phyloP scores from a whole-genome alignment of 2,329 filamentous ascomycete species.

The Hymenoscyphus fructigenus region DNA sequence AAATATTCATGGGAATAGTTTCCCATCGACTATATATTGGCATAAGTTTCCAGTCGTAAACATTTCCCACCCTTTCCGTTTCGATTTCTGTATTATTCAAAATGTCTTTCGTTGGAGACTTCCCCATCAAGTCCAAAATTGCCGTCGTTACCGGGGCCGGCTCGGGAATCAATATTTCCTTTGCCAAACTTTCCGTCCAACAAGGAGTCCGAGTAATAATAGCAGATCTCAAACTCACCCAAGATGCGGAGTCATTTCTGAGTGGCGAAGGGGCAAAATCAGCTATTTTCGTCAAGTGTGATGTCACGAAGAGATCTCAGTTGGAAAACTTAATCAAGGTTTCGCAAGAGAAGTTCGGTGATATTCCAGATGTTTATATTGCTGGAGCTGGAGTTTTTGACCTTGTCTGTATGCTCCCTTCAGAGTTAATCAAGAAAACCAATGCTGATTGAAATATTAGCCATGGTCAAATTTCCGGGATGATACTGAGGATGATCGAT shows the following conservation, averaged over 20 bases:
- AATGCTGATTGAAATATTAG: conserved; percentile 10
- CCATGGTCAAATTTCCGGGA: conserved; percentile 39
- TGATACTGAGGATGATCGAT: conserved; percentile 38
- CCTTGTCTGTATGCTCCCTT: conserved; percentile 26
- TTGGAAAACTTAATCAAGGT: conserved; percentile 33
- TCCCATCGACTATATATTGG: no score
- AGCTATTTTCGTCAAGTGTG: conserved; percentile 35
- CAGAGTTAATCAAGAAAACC: neutral
- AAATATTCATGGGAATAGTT: neutral
- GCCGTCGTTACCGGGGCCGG: conserved; percentile 12
- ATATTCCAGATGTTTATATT: conserved; percentile 40
- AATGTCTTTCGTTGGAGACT: conserved; percentile 7
- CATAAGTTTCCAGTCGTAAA: no score
- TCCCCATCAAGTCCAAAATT: conserved; percentile 11
- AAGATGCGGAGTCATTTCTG: conserved; percentile 34
- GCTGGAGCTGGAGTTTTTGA: conserved; percentile 42
- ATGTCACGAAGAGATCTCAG: conserved; percentile 37
- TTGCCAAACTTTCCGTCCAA: conserved; percentile 16
- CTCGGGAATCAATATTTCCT: conserved; percentile 19
- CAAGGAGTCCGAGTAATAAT: conserved; percentile 36
- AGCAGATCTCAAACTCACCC: conserved; percentile 37
- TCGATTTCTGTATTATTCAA: neutral
- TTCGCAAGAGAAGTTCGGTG: conserved; percentile 32
- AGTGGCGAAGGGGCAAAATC: conserved; percentile 14
- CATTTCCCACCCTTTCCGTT: no score